Evolutionary conservation across 176 grass and related monocot species (phyloP), one percentile per base, ranked within the genome.

Genomic region (Saccharum spontaneum): DNA sequence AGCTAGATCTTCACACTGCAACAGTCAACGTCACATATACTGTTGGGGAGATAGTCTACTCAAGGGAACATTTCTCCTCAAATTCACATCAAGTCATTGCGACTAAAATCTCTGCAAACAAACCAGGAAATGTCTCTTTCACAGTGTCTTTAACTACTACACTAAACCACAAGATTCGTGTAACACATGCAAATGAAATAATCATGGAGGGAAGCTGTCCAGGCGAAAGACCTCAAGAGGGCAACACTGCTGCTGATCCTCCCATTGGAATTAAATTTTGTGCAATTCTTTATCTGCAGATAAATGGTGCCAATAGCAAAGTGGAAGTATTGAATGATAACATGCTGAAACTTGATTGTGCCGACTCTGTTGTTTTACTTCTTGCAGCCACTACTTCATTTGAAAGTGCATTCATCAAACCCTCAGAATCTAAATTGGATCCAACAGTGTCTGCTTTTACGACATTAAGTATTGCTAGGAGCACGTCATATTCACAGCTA

Each of bases 311-410:
- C 67, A 78, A 75, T 86, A 65, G 71, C 43, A 86, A n/a, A 43
- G 76, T 89, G 50, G 64, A 87, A 82, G 78, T 89, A 36, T 70
- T 86, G 66, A 83, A 94, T 70, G 81, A 85, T 85, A 89, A 83
- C 70, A 97, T 79, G 73, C 86, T 97, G 66, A 92, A 91, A 84
- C 64, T 97, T 82, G 87, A 83, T 69, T 82, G 86, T 91, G 88
- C 94, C 72, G 94, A 97, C 59, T 97, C 87, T 54, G 92, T 62
- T 85, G 78, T 97, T 81, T 89, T 97, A 49, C 88, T 97, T 83
- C 90, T 94, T 54, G 79, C 83, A 61, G 88, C 92, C 92, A 74
- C 90, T 75, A 92, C 94, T 70, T 94, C 92, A 61, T 97, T 97
- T 87, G 83, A 90, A 71, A 90, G 90, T 6, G 88, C 94, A 43